Base-by-base conservation (phyloP, 2,329 filamentous ascomycete genomes). In the Ophiosphaerella narmari region DNA sequence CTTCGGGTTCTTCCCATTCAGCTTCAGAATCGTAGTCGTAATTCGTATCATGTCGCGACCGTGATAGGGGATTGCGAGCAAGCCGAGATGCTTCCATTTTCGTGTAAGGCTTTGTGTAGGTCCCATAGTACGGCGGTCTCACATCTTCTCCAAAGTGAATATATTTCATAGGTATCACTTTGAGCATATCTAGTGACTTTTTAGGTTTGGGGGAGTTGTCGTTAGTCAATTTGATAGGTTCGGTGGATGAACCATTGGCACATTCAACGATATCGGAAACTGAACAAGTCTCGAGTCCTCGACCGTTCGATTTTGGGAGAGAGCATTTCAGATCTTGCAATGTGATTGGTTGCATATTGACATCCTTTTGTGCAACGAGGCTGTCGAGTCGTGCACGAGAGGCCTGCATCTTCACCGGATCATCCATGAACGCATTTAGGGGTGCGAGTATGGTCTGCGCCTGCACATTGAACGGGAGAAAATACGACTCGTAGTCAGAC, bases 11-110 rank as follows among this genome's bases (percentile, higher is more conserved):
- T 65, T 87, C 80, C 90, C 90, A 95, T 82, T 94, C 90, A 69
- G 51, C 89, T 70, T 95, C 90, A 3, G 89, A 93, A 65, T 94
- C 90, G 67, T 93, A 91, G 57, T 91, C 89, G 68, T 95, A 95
- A 61, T 90, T 80, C 4, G 89, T 80, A 5, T 86, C 82, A 2
- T 72, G 80, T 50, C 91, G 75, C n/a, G 78, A 74, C 53, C 78
- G 80, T 71, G 59, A 77, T 70, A 63, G 79, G 60, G 53, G 89
- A 77, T 68, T 84, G 75, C 64, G 83, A 26, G 81, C 80, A 1
- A 78, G 65, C 53, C 75, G 80, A 18, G 79, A 37, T 74, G 73
- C 42, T 67, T 78, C 54, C 65, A 74, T 43, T 8, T 70, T 65
- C 1, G 78, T 73, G 12, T 83, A 81, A 5, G 81, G 77, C 46